Conservation (phyloP, 768 basidiomycete genomes). For the Mycena capillaripes region DNA sequence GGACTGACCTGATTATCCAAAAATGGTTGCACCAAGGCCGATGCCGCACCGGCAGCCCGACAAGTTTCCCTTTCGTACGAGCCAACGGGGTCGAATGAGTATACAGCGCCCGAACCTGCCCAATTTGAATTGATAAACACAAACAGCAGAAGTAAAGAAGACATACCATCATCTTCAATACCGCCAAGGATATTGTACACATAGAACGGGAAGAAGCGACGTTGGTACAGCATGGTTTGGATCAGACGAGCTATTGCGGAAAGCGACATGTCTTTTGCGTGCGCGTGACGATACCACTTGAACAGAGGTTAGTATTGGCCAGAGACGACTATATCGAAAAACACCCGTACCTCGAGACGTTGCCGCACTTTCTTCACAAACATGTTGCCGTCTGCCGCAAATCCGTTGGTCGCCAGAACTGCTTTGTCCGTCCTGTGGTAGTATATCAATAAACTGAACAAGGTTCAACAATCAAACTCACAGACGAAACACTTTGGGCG, state of each 20-base stretch:
- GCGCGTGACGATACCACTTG: conserved; percentile 98
- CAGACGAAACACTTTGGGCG: conserved; percentile 81
- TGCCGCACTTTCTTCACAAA: conserved; percentile 98
- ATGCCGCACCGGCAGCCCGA: conserved; percentile 95
- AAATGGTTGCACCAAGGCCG: conserved; percentile 95
- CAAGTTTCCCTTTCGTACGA: conserved; percentile 98
- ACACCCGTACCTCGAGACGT: conserved; percentile 88
- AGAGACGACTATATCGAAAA: background rate
- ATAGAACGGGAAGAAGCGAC: conserved; percentile 98
- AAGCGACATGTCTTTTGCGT: conserved; percentile 96
- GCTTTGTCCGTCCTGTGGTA: conserved; percentile 87
- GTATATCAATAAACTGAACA: background rate
- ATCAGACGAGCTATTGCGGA: conserved; percentile 96
- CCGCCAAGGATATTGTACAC: conserved; percentile 97
- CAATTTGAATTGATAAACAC: background rate
- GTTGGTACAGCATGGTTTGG: conserved; percentile 97
- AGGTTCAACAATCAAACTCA: conserved; percentile 49
- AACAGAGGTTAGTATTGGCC: background rate
- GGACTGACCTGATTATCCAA: conserved; percentile 90
- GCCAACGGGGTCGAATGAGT: conserved; percentile 99
- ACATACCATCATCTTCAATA: conserved; percentile 95
- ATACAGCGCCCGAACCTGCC: conserved; percentile 95
- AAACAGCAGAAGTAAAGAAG: background rate
- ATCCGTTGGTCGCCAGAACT: conserved; percentile 95
- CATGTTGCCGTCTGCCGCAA: conserved; percentile 97